phyloP scores from a whole-genome alignment of 352 stramenopile genomes.

The Phytophthora idaei region DNA sequence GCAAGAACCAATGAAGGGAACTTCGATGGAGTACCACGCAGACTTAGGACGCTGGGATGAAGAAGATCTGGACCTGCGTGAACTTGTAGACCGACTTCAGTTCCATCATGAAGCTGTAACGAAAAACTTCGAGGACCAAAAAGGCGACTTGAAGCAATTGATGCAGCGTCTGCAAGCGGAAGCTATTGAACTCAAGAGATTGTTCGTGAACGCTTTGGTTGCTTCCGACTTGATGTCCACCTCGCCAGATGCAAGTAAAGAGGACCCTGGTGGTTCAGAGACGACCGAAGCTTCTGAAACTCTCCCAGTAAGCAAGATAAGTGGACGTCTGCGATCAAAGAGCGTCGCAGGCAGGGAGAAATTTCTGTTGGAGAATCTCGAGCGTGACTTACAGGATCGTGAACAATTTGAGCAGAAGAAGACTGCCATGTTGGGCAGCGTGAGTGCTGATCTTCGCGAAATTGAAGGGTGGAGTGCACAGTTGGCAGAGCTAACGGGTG shows the following conservation, averaged over 20 bases:
- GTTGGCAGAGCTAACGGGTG: constrained; percentile 32
- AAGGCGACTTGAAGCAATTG: constrained; percentile 62
- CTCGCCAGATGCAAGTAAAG: background rate
- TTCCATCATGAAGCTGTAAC: constrained; percentile 79
- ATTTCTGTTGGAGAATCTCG: constrained; percentile 53
- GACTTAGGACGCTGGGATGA: constrained; percentile 75
- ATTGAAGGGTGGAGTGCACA: constrained; percentile 49
- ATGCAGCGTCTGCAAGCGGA: constrained; percentile 75
- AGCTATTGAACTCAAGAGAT: constrained; percentile 63
- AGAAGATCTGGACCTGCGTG: constrained; percentile 74
- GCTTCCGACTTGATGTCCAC: constrained; percentile 26
- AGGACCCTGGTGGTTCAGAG: background rate
- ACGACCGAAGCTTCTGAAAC: constrained; percentile 2
- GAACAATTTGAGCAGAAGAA: constrained; percentile 37
- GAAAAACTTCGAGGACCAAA: constrained; percentile 79
- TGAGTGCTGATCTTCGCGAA: constrained; percentile 34
- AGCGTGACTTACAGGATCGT: constrained; percentile 43
- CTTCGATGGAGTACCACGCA: constrained; percentile 44
- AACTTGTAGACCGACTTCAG: constrained; percentile 77
- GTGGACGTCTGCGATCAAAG: constrained; percentile 29
- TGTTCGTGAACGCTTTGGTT: constrained; percentile 68
- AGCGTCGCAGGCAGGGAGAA: constrained; percentile 35
- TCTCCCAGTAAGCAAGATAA: constrained; percentile 25
- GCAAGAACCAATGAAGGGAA: constrained; percentile 19
- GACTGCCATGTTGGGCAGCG: constrained; percentile 15